Evolutionary conservation across 2,329 filamentous ascomycete genomes (phyloP).

Genomic region (Podosphaera xanthii): DNA sequence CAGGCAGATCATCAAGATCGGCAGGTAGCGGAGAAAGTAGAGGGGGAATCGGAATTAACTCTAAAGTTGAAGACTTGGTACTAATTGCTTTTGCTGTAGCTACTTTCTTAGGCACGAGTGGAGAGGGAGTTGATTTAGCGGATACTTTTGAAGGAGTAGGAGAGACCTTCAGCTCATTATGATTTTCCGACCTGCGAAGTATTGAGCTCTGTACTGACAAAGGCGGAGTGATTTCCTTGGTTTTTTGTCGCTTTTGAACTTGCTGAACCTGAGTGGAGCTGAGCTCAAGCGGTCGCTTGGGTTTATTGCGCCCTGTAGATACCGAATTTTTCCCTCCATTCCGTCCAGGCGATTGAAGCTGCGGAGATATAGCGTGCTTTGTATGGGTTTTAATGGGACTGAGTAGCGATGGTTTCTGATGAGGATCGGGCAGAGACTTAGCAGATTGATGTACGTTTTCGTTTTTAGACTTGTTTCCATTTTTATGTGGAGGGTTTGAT

Average conservation of each 20-base stretch:
- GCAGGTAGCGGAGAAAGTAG: slow-evolving; percentile 11
- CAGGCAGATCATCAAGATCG: slow-evolving; percentile 8
- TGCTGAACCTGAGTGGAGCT: slow-evolving; percentile 6
- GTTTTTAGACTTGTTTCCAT: slow-evolving; percentile 1
- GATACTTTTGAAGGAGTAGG: slow-evolving; percentile 6
- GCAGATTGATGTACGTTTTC: not conserved
- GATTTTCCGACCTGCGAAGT: slow-evolving; percentile 6
- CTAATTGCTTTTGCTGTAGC: slow-evolving; percentile 3
- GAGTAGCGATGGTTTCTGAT: not conserved
- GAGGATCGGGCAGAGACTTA: not conserved
- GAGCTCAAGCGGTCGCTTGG: slow-evolving; percentile 13
- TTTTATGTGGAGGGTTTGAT: slow-evolving; percentile 3
- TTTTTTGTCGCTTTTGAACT: slow-evolving; percentile 13
- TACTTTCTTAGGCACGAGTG: slow-evolving; percentile 5
- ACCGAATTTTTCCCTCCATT: slow-evolving; percentile 5
- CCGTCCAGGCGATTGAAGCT: slow-evolving; percentile 10
- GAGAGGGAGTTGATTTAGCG: slow-evolving; percentile 3
- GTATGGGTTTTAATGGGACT: slow-evolving; percentile 2
- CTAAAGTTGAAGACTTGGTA: slow-evolving; percentile 5
- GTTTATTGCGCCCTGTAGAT: slow-evolving; percentile 4
- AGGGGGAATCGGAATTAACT: slow-evolving; percentile 7
- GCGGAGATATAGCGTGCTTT: slow-evolving; percentile 12
- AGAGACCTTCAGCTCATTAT: slow-evolving; percentile 6
- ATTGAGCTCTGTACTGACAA: slow-evolving; percentile 5
- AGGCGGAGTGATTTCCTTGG: not conserved